Conservation (phyloP, 768 basidiomycete species). For the Saitozyma podzolica region DNA sequence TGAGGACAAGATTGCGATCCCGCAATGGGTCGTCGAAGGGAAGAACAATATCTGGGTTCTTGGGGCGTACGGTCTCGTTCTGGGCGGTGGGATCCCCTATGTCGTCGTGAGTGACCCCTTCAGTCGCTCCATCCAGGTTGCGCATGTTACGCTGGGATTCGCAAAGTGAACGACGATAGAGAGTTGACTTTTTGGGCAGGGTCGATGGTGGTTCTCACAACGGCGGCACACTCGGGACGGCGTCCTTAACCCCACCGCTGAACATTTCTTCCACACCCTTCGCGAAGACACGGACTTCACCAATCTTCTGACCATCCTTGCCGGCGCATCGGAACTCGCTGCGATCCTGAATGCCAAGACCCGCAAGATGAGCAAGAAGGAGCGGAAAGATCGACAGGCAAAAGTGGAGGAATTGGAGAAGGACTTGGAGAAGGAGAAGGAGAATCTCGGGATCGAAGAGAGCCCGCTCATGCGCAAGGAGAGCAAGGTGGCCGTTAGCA, state of each 20-base stretch:
- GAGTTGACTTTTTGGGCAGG: constrained; percentile 54
- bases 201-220: constrained; percentile 96
- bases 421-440: constrained; percentile 35
- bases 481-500: constrained; percentile 40
- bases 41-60: constrained; percentile 90
- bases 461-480: constrained; percentile 28
- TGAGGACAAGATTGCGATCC: constrained; percentile 91
- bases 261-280: constrained; percentile 82
- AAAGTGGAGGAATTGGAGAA: constrained; percentile 51
- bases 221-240: constrained; percentile 89
- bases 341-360: constrained; percentile 26
- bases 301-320: constrained; percentile 71
- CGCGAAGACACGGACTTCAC: constrained; percentile 73
- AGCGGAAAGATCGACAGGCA: constrained; percentile 41
- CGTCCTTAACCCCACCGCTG: constrained; percentile 74
- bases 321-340: constrained; percentile 54
- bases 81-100: constrained; percentile 80
- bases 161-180: not conserved
- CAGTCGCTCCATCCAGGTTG: not conserved
- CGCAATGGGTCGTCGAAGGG: constrained; percentile 87
- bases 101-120: constrained; percentile 64
- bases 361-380: constrained; percentile 48
- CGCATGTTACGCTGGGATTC: too few species aligned
- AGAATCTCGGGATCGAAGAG: constrained; percentile 43
- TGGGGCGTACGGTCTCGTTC: constrained; percentile 78